phyloP scores from a whole-genome alignment of 1,284 basidiomycete genomes.

The Sphaerobolus stellatus region DNA sequence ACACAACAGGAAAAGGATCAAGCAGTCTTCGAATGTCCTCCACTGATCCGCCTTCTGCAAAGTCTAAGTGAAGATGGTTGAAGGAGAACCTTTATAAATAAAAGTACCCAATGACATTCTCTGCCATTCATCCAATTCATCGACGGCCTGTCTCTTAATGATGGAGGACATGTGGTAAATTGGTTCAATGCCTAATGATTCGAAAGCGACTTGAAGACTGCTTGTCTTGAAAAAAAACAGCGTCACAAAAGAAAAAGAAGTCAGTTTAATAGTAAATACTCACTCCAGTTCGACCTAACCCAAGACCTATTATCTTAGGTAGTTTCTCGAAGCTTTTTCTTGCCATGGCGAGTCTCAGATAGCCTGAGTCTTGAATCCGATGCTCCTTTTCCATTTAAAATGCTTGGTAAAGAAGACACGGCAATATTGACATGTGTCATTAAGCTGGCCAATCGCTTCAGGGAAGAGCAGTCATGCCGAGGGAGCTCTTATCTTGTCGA shows the following conservation, averaged over 20 bases:
- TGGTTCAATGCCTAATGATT: conserved; percentile 1
- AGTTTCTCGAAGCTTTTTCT: too few species aligned
- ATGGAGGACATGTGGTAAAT: conserved; percentile 6
- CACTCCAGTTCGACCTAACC: not conserved
- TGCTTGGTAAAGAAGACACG: too few species aligned
- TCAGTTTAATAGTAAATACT: not conserved
- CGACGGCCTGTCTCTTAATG: not conserved
- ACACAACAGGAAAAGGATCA: not conserved
- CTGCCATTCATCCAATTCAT: not conserved
- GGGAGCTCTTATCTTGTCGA: too few species aligned
- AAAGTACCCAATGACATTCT: too few species aligned
- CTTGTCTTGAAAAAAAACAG: not conserved
- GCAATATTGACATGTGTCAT: too few species aligned
- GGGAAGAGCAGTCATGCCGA: too few species aligned
- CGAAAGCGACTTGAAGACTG: conserved; percentile 8
- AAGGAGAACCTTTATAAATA: too few species aligned
- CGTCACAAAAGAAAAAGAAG: not conserved
- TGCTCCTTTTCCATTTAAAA: too few species aligned
- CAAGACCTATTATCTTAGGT: not conserved
- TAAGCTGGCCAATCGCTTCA: too few species aligned
- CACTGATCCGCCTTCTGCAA: not conserved
- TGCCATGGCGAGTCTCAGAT: too few species aligned
- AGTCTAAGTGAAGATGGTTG: too few species aligned
- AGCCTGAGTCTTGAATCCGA: too few species aligned
- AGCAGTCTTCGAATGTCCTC: not conserved